Evolutionary conservation across 352 stramenopile species (phyloP).

Genomic region (Globisporangium nodosum): DNA sequence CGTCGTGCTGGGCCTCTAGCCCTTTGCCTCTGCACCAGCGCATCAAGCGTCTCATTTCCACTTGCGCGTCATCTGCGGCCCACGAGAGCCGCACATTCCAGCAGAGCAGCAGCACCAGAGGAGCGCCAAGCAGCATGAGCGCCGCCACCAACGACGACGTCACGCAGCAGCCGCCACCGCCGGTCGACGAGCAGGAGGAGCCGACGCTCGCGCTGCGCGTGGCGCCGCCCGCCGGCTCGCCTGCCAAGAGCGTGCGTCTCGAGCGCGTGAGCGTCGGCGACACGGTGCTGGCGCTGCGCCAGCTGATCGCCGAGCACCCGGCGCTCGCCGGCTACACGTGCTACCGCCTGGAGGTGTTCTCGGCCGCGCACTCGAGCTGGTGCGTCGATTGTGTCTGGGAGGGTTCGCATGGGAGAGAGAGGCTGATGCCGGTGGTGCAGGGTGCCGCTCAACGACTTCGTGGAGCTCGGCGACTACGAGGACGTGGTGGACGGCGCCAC

Average conservation of each 20-base stretch:
- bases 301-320: conserved; percentile 81
- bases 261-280: conserved; percentile 69
- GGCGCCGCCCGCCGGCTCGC: conserved; percentile 19
- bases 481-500: conserved; percentile 51
- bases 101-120: background rate
- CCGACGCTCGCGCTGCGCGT: conserved; percentile 49
- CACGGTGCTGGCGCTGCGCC: conserved; percentile 76
- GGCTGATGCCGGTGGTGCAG: conserved; percentile 1
- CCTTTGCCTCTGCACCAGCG: conserved; percentile 44
- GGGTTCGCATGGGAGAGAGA: background rate
- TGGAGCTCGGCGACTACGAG: conserved; percentile 82
- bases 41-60: conserved; percentile 96
- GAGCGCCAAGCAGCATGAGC: conserved; percentile 2
- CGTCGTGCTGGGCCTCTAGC: conserved; percentile 60
- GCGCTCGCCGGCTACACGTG: conserved; percentile 80
- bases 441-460: conserved; percentile 76
- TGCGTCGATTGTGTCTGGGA: conserved; percentile 3
- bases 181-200: conserved; percentile 30
- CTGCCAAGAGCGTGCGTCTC: conserved; percentile 35
- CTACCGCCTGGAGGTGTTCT: conserved; percentile 72
- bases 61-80: conserved; percentile 95
- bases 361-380: conserved; percentile 19
- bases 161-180: conserved; percentile 2
- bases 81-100: conserved; percentile 6
- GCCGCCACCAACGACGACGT: conserved; percentile 13